Percentiles rank a stretch among this genome's conserved stretches.
phyloP scores from a whole-genome alignment of 2,329 filamentous ascomycete species.

The Madurella mycetomatis region DNA sequence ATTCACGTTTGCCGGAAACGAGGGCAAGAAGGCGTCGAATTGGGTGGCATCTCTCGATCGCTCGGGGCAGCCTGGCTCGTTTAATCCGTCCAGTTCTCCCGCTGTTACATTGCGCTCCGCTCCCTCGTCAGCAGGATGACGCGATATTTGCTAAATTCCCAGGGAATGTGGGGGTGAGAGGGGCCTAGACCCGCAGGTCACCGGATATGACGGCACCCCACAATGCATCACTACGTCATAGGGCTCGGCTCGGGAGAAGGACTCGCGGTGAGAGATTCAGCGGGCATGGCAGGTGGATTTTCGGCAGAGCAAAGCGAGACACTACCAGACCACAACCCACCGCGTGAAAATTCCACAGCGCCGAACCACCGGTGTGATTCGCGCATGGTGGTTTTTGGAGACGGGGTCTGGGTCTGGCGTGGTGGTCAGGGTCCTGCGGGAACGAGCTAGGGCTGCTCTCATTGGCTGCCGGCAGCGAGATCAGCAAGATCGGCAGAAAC shows the following conservation, averaged over 20 bases:
- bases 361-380: background rate
- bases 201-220: constrained; percentile 23
- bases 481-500: constrained; percentile 18
- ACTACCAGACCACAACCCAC: background rate
- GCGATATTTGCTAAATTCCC: constrained; percentile 11
- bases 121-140: constrained; percentile 7
- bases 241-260: background rate
- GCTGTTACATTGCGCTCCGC: constrained; percentile 1
- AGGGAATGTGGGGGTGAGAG: background rate
- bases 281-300: background rate
- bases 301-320: background rate
- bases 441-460: background rate
- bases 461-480: constrained; percentile 11
- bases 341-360: background rate
- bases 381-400: background rate
- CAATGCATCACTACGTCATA: constrained; percentile 19
- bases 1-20: too few relatives aligned
- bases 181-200: constrained; percentile 17
- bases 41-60: too few relatives aligned
- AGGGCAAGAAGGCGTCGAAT: too few relatives aligned
- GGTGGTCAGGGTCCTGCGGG: constrained; percentile 17
- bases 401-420: background rate
- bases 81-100: background rate
- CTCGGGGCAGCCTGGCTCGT: too few relatives aligned
- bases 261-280: background rate